Base-by-base conservation (phyloP, 805 yeast genomes). In the Millerozyma acaciae region DNA sequence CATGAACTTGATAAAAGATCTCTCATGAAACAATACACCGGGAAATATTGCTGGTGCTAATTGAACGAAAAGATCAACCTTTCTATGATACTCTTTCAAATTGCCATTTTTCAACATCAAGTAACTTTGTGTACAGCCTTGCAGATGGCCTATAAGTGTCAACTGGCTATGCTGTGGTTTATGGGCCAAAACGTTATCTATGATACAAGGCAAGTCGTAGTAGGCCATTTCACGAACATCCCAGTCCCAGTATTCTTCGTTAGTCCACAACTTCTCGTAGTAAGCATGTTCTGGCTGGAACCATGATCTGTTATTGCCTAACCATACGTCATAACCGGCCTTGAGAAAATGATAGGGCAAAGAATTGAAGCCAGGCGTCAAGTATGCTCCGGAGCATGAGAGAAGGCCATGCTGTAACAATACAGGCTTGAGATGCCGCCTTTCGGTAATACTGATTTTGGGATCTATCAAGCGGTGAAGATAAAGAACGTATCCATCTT, bases 11-110 rank as follows among this genome's bases (percentile, higher is more conserved):
- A 84, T 76, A 52, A 84, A 84, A 2, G 58, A 26, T 32, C 80
- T 73, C 16, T 73, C 75, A 44, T 83, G 75, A 18, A 90, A 64
- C 28, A 88, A 58, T 1, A 77, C 66, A 0, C 97, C 97, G 0
- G 95, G 94, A 51, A 76, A 93, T 2, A 88, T 80, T 0, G 97
- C 97, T 0, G 98, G 97, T 0, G 97, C 84, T 34, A 90, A 59
- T 0, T 90, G 85, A 18, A 85, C 66, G 49, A 86, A 85, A 34
- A 74, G 70, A 34, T 79, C 80, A 13, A 90, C 55, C 40, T 77
- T 79, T 4, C 63, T 58, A 29, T 77, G 76, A 23, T 76, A 44
- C 2, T 49, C 44, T 4, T 32, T 23, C 23, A 62, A 47, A 13
- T 60, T 45, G 4, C 45, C 50, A 40, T 64, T 63, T 12, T 82